Evolutionary conservation across 306 rosid genomes (phyloP).

Genomic region (Psophocarpus tetragonolobus): DNA sequence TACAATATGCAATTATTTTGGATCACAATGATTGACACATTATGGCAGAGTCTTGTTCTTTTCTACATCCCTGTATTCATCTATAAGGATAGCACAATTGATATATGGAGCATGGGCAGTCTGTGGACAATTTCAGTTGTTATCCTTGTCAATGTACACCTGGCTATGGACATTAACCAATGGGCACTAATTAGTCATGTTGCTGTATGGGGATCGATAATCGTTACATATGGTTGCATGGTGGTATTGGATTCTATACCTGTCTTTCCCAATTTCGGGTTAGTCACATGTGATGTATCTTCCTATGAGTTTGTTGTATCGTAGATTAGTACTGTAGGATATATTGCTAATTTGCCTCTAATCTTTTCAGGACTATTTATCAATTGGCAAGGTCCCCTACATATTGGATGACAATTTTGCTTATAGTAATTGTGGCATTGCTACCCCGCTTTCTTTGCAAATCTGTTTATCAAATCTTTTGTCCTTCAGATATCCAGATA

Average conservation of each 20-base stretch:
- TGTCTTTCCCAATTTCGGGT: conserved; percentile 78
- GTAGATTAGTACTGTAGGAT: conserved; percentile 6
- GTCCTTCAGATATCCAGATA: conserved; percentile 82
- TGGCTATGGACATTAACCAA: conserved; percentile 76
- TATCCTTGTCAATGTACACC: conserved; percentile 73
- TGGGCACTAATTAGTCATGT: conserved; percentile 67
- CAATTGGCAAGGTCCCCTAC: conserved; percentile 60
- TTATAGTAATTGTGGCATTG: conserved; percentile 59
- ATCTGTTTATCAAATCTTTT: conserved; percentile 54
- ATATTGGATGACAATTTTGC: conserved; percentile 71
- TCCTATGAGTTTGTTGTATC: neutral
- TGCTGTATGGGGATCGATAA: conserved; percentile 85
- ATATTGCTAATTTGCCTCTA: conserved; percentile 31
- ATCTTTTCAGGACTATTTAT: conserved; percentile 67
- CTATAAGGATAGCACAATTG: conserved; percentile 70
- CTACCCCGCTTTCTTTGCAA: conserved; percentile 74
- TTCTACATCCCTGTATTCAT: conserved; percentile 67
- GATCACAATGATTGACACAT: conserved; percentile 78
- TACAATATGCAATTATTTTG: conserved; percentile 75
- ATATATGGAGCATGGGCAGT: conserved; percentile 88
- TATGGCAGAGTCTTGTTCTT: conserved; percentile 90
- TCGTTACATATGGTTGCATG: conserved; percentile 71
- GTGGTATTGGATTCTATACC: conserved; percentile 78
- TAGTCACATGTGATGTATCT: conserved; percentile 26
- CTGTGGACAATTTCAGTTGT: conserved; percentile 87